Percentiles rank a stretch among this genome's conserved stretches.
phyloP scores from a whole-genome alignment of 2,329 filamentous ascomycete species.

The Knoxdaviesia proteae region DNA sequence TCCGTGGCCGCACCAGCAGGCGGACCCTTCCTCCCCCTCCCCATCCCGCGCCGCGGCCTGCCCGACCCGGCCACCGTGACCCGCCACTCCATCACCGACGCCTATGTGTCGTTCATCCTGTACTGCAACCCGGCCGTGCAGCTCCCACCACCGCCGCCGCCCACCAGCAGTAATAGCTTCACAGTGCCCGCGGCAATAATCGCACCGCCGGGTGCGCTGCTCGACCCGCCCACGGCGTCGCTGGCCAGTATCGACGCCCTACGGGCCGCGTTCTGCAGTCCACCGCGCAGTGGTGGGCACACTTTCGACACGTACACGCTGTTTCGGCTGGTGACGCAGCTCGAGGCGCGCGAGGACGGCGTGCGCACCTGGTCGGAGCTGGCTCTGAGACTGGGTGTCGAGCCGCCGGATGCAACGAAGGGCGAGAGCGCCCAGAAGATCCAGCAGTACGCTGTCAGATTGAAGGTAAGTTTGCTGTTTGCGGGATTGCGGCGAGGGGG shows the following conservation, averaged over 20 bases:
- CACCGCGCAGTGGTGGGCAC: constrained; percentile 75
- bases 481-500: background rate
- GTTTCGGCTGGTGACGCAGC: constrained; percentile 57
- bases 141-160: constrained; percentile 12
- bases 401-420: constrained; percentile 61
- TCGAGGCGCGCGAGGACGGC: constrained; percentile 46
- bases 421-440: constrained; percentile 84
- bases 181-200: too few relatives aligned
- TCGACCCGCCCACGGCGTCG: constrained; percentile 33
- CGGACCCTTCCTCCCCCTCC: background rate
- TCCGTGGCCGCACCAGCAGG: background rate
- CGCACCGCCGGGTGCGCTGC: too few relatives aligned
- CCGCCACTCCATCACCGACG: constrained; percentile 53
- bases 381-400: constrained; percentile 70
- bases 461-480: constrained; percentile 42
- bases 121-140: constrained; percentile 70
- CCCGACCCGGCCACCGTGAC: constrained; percentile 45
- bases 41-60: constrained; percentile 16
- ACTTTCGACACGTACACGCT: constrained; percentile 60
- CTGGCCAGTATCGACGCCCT: constrained; percentile 32
- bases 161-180: too few relatives aligned
- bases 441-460: constrained; percentile 77
- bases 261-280: constrained; percentile 54
- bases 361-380: constrained; percentile 87
- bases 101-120: constrained; percentile 68